phyloP scores from a whole-genome alignment of 257 asterid genomes.

The Fraxinus anomala region DNA sequence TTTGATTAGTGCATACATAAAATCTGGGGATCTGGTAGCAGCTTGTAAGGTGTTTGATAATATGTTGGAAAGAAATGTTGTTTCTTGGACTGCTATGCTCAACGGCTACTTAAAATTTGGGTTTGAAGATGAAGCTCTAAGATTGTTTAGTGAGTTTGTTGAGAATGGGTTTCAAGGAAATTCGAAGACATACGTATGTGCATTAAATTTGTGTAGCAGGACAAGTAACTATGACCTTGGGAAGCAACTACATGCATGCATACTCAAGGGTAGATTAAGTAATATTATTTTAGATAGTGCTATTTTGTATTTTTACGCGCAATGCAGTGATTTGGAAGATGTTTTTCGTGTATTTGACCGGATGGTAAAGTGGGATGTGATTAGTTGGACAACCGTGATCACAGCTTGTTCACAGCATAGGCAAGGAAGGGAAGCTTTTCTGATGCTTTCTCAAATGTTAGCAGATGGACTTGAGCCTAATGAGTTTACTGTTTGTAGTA shows the following conservation, averaged over 20 bases:
- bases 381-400: constrained; percentile 87
- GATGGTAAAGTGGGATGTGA: constrained; percentile 59
- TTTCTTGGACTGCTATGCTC: constrained; percentile 96
- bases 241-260: constrained; percentile 67
- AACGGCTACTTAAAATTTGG: constrained; percentile 75
- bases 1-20: constrained; percentile 55
- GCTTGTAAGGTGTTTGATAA: constrained; percentile 76
- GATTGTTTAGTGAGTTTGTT: constrained; percentile 55
- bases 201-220: constrained; percentile 58
- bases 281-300: constrained; percentile 66
- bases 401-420: constrained; percentile 76
- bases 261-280: constrained; percentile 53
- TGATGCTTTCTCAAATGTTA: constrained; percentile 56
- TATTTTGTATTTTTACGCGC: constrained; percentile 64
- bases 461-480: constrained; percentile 67
- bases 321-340: constrained; percentile 60
- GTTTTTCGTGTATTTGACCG: constrained; percentile 59
- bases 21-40: constrained; percentile 50
- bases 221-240: constrained; percentile 63
- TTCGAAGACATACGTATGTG: constrained; percentile 71
- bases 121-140: constrained; percentile 46
- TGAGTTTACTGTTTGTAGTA: constrained; percentile 74
- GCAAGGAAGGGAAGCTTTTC: constrained; percentile 56
- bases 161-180: constrained; percentile 52
- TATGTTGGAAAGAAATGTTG: constrained; percentile 68